Evolutionary conservation across 371 early-diverging fungal species (phyloP), one percentile per base, ranked within the genome.

Genomic region (Lichtheimia corymbifera): DNA sequence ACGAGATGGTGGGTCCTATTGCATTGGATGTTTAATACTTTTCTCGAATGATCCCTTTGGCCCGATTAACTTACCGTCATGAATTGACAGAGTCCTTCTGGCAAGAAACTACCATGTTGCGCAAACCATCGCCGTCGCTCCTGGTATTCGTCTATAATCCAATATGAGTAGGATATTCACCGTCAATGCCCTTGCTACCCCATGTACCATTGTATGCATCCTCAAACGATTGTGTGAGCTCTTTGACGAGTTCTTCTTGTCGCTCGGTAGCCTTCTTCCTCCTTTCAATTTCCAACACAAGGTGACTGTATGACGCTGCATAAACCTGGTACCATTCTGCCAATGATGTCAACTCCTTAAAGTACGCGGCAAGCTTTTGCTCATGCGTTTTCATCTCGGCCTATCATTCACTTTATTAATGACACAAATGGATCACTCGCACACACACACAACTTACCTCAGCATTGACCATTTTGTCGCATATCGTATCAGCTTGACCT

Each of bases 81-180:
- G 54, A 80, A 80, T 12, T 73, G 70, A 57, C 80, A 80, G 9
- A 80, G 50, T 13, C 66, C 77, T 35, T 74, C 70, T 14, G 80
- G 80, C 44, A 80, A 62, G 65, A 74, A 80, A 55, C 73, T 66
- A 13, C 77, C 80, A 57, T 80, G 80, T 27, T 77, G 68, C 4
- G 66, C 63, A 43, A 72, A 65, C 80, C 80, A 80, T 22, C 68
- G 53, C 49, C 58, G 57, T 25, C 77, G 62, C 50, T 80, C 70
- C 50, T 77, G 73, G 30, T 71, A 24, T 45, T 80, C 80, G 50
- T 74, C 80, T 78, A 52, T 7, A 58, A 24, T 11, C 18, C 14
- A 30, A 25, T 1, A 25, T 35, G 24, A 27, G 11, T n/a, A 18
- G 44, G 15, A 41, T 40, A 4, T 18, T 15, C 45, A 20, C 17